Percentiles rank a stretch among this genome's conserved stretches.
These are phyloP conservation scores for Suillus placidus DNA, from an alignment of 768 basidiomycete genomes.

Conservation along the genomic window DNA sequence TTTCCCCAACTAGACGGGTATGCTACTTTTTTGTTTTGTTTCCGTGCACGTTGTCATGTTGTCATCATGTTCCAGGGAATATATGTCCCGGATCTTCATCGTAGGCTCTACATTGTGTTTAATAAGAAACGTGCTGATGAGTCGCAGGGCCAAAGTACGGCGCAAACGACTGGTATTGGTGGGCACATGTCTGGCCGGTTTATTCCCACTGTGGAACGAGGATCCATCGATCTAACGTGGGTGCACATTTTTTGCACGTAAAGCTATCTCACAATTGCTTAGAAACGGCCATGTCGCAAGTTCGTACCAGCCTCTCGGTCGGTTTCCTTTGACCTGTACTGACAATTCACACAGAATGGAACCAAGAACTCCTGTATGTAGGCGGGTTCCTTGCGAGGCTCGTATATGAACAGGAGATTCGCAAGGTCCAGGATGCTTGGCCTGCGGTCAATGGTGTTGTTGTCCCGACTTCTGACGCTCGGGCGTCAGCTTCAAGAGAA, in stretches of 20 bases:
- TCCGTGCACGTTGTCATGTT: constrained; percentile 1
- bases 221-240: constrained; percentile 86
- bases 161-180: constrained; percentile 82
- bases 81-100: constrained; percentile 74
- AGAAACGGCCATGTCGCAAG: constrained; percentile 86
- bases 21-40: constrained; percentile 19
- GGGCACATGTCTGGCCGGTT: constrained; percentile 76
- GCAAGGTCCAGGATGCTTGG: constrained; percentile 45
- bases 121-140: background rate
- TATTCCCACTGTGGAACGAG: constrained; percentile 94
- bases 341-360: constrained; percentile 64
- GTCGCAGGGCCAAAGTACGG: constrained; percentile 79
- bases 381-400: constrained; percentile 81
- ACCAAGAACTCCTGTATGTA: constrained; percentile 80
- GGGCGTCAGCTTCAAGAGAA: constrained; percentile 1
- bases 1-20: constrained; percentile 81
- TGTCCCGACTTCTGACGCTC: background rate
- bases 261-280: constrained; percentile 4
- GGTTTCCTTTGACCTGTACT: background rate
- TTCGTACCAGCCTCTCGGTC: constrained; percentile 35
- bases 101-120: constrained; percentile 36
- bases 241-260: constrained; percentile 23
- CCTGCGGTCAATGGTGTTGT: background rate
- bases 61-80: constrained; percentile 36
- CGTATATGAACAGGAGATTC: constrained; percentile 84